Percentiles rank a stretch among this genome's conserved stretches.
These are phyloP conservation scores for Vanrija pseudolonga DNA, from an alignment of 1,284 basidiomycete genomes.

Conservation along the genomic window DNA sequence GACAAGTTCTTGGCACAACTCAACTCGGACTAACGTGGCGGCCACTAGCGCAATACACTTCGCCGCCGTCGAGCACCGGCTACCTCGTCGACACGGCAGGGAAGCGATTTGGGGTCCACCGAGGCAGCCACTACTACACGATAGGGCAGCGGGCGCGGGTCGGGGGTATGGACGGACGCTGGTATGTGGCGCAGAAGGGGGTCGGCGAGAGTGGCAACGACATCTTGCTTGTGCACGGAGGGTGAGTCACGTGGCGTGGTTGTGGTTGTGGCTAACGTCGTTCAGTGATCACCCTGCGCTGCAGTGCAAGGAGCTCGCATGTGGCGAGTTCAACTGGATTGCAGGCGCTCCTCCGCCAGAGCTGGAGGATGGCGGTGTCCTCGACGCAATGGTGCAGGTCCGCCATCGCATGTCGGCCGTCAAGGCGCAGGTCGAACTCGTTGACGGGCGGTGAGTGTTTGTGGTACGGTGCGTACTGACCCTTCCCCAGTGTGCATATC, in stretches of 20 bases:
- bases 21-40: not conserved
- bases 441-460: slow-evolving; percentile 1
- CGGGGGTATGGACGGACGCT: slow-evolving; percentile 59
- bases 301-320: slow-evolving; percentile 53
- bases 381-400: slow-evolving; percentile 61
- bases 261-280: not conserved
- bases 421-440: slow-evolving; percentile 28
- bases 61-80: slow-evolving; percentile 59
- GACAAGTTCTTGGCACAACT: not conserved
- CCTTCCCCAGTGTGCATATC: slow-evolving; percentile 48
- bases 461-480: slow-evolving; percentile 24
- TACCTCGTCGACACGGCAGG: slow-evolving; percentile 63
- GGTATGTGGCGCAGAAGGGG: slow-evolving; percentile 77
- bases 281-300: slow-evolving; percentile 64
- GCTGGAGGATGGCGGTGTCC: slow-evolving; percentile 52
- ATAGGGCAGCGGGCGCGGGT: slow-evolving; percentile 76
- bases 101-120: slow-evolving; percentile 60
- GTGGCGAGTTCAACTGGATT: slow-evolving; percentile 68
- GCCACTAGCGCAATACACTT: slow-evolving; percentile 70
- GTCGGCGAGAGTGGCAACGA: slow-evolving; percentile 53
- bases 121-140: slow-evolving; percentile 82
- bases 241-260: slow-evolving; percentile 54
- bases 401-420: slow-evolving; percentile 66
- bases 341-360: slow-evolving; percentile 56
- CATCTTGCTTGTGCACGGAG: slow-evolving; percentile 70